A percentile compares a stretch with the other conserved stretches of the same genome.
Evolutionary conservation across 306 rosid species (phyloP).

Genomic region (Comarum palustre): DNA sequence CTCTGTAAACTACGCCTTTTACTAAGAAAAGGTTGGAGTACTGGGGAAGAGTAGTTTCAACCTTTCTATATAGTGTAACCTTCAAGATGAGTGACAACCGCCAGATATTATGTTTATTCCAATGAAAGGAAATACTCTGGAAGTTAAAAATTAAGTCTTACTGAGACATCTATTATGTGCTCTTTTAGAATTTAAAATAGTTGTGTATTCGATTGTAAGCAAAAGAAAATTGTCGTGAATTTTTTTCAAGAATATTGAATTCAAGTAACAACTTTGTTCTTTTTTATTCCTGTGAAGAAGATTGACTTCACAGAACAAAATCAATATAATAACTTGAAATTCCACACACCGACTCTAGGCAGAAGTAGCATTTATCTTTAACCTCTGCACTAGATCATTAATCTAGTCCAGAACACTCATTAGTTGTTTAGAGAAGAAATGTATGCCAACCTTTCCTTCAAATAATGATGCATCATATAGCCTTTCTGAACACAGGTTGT

Average conservation of each 20-base stretch:
- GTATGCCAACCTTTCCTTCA: conserved; percentile 86
- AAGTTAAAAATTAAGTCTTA: not conserved
- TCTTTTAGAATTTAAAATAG: too few relatives aligned
- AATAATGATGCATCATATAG: conserved; percentile 90
- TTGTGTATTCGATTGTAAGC: not conserved
- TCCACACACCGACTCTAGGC: not conserved
- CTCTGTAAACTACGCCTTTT: not conserved
- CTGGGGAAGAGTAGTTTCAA: not conserved
- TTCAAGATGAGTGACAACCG: not conserved
- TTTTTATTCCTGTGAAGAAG: not conserved
- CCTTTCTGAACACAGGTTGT: conserved; percentile 97
- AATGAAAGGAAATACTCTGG: not conserved
- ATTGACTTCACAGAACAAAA: not conserved
- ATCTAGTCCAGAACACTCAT: conserved; percentile 4
- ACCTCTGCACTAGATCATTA: too few relatives aligned
- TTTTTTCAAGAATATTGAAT: not conserved
- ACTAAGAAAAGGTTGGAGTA: not conserved
- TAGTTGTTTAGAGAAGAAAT: not conserved
- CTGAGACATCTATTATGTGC: not conserved
- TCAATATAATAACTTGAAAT: not conserved
- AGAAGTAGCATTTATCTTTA: not conserved
- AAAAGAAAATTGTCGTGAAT: too few relatives aligned
- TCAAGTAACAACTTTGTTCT: not conserved
- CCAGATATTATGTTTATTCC: not conserved
- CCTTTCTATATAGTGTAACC: not conserved